Conservation (phyloP, 108 stramenopile genomes). For the Fragilaria radians region DNA sequence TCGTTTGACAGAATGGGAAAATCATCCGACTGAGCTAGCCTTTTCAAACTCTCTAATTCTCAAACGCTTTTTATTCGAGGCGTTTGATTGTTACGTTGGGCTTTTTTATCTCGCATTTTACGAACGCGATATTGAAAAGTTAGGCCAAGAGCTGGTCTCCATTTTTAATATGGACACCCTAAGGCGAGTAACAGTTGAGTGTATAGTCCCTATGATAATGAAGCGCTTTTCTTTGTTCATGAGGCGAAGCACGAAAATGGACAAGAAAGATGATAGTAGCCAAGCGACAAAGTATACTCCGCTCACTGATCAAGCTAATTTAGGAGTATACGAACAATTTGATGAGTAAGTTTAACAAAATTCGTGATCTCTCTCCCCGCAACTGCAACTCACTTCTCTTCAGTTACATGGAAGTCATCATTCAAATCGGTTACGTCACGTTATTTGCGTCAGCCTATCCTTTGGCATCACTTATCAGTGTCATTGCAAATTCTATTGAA, state of each 20-base stretch:
- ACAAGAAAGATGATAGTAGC: constrained; percentile 9
- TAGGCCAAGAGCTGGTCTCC: constrained; percentile 50
- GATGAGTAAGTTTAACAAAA: constrained; percentile 37
- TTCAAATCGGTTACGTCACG: constrained; percentile 81
- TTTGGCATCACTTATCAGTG: constrained; percentile 54
- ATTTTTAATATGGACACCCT: constrained; percentile 55
- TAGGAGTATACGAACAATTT: constrained; percentile 68
- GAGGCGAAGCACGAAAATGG: constrained; percentile 6
- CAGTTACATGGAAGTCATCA: constrained; percentile 72
- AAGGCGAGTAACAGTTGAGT: constrained; percentile 40
- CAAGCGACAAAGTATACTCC: constrained; percentile 7
- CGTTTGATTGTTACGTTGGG: constrained; percentile 78
- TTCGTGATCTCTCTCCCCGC: background rate
- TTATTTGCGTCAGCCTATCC: constrained; percentile 82
- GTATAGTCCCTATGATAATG: constrained; percentile 34
- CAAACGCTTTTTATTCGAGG: constrained; percentile 80
- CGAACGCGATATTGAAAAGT: constrained; percentile 51
- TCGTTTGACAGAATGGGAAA: constrained; percentile 67
- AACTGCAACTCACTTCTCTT: background rate
- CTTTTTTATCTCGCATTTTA: constrained; percentile 83
- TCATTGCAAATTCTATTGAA: constrained; percentile 59
- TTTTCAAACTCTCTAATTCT: constrained; percentile 59
- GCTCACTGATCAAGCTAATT: constrained; percentile 20
- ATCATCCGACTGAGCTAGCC: constrained; percentile 52
- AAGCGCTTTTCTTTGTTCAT: constrained; percentile 15